These are phyloP conservation scores for Silene vulgaris DNA, from an alignment of 179 eudicot species.

Conservation along the genomic window DNA sequence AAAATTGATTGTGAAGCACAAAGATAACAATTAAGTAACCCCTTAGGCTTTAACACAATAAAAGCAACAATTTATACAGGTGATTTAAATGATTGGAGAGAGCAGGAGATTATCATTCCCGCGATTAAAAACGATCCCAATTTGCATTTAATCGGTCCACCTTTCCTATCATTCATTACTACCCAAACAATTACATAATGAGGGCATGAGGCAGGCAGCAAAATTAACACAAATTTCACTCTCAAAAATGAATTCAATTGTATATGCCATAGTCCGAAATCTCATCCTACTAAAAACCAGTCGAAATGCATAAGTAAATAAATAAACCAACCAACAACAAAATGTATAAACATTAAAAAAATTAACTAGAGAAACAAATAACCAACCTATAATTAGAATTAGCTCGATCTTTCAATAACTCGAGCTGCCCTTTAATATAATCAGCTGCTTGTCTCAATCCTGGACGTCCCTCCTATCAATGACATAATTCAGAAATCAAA, in stretches of 20 bases:
- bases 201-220: neutral
- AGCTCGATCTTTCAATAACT: slow-evolving; percentile 53
- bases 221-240: neutral
- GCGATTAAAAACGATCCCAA: neutral
- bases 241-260: neutral
- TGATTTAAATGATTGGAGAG: neutral
- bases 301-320: neutral
- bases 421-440: slow-evolving; percentile 61
- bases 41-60: neutral
- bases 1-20: neutral
- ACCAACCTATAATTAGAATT: slow-evolving; percentile 59
- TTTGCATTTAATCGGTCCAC: slow-evolving; percentile 1
- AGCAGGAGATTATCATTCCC: neutral
- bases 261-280: slow-evolving; percentile 10
- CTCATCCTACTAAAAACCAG: neutral
- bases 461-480: slow-evolving; percentile 71
- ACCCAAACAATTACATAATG: neutral
- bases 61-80: neutral
- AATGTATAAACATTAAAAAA: neutral
- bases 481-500: slow-evolving; percentile 5
- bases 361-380: too few relatives aligned
- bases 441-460: slow-evolving; percentile 75
- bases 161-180: neutral
- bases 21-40: neutral
- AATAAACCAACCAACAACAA: slow-evolving; percentile 27